These are phyloP conservation scores for Aspergillus jensenii DNA, from an alignment of 2,329 filamentous ascomycete species.

Conservation along the genomic window DNA sequence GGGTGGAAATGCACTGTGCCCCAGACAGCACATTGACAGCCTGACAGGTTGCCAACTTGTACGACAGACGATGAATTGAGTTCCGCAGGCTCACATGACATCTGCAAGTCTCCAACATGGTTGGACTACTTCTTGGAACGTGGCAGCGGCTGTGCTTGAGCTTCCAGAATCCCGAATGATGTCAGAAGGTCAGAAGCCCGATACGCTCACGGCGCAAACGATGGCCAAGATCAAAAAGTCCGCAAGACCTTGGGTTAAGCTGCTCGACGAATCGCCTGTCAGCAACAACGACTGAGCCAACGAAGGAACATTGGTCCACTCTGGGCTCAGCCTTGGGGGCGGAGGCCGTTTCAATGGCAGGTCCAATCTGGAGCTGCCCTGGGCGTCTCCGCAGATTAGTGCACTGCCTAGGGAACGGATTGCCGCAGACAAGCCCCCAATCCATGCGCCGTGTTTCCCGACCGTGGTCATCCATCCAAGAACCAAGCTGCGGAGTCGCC, in stretches of 20 bases:
- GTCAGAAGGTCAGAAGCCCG: background rate
- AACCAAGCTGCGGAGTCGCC: too few species aligned
- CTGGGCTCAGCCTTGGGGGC: constrained; percentile 15
- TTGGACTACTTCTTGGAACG: too few species aligned
- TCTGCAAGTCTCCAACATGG: background rate
- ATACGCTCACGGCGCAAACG: too few species aligned
- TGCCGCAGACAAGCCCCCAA: background rate
- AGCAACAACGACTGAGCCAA: background rate
- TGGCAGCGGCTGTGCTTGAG: constrained; percentile 4
- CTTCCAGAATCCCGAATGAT: constrained; percentile 4
- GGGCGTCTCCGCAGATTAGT: background rate
- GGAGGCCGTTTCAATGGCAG: background rate
- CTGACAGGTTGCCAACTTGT: too few species aligned
- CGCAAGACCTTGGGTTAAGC: too few species aligned
- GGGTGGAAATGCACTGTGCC: background rate
- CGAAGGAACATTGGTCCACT: background rate
- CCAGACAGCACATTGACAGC: background rate
- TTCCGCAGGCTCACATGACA: background rate
- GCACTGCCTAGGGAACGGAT: constrained; percentile 3
- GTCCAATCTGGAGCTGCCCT: background rate
- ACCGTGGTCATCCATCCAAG: background rate
- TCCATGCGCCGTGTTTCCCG: background rate
- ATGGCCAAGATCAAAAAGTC: too few species aligned
- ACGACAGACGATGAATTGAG: too few species aligned
- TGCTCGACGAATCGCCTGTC: too few species aligned